phyloP scores from a whole-genome alignment of 345 rosid species.

The Laguncularia racemosa region DNA sequence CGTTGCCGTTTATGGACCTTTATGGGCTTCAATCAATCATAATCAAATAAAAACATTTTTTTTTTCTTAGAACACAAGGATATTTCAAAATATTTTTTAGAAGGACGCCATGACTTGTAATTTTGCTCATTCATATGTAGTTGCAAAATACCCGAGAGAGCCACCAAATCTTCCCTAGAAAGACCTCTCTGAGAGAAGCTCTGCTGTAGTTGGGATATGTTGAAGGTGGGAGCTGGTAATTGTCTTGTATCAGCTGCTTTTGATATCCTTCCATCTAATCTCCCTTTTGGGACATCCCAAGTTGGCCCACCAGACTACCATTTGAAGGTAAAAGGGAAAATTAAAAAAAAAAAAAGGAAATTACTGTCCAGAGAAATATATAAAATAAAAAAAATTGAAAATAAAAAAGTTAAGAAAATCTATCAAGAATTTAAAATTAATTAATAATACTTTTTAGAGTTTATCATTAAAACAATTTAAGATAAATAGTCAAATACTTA shows the following conservation, averaged over 20 bases:
- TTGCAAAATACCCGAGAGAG: conserved; percentile 53
- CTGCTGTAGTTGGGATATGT: conserved; percentile 62
- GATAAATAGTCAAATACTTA: no score
- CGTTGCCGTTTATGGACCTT: no score
- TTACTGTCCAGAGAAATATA: no score
- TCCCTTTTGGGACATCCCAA: conserved; percentile 87
- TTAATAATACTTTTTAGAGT: no score
- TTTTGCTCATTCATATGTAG: neutral
- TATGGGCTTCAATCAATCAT: no score
- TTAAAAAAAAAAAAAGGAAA: neutral
- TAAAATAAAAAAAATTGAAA: neutral
- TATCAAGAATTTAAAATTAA: no score
- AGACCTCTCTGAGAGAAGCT: conserved; percentile 83
- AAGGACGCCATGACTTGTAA: neutral
- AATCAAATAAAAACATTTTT: no score
- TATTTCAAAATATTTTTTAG: neutral
- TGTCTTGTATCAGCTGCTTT: conserved; percentile 72
- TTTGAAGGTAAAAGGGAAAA: no score
- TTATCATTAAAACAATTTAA: no score
- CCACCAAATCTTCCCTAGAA: conserved; percentile 54
- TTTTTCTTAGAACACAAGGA: no score
- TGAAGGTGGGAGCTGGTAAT: conserved; percentile 68
- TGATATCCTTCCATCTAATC: conserved; percentile 82
- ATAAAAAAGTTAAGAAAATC: no score
- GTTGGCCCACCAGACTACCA: conserved; percentile 82